A percentile compares a stretch with the other conserved stretches of the same genome.
phyloP scores from a whole-genome alignment of 2,329 filamentous ascomycete species.

The Aspergillus pseudoglaucus region DNA sequence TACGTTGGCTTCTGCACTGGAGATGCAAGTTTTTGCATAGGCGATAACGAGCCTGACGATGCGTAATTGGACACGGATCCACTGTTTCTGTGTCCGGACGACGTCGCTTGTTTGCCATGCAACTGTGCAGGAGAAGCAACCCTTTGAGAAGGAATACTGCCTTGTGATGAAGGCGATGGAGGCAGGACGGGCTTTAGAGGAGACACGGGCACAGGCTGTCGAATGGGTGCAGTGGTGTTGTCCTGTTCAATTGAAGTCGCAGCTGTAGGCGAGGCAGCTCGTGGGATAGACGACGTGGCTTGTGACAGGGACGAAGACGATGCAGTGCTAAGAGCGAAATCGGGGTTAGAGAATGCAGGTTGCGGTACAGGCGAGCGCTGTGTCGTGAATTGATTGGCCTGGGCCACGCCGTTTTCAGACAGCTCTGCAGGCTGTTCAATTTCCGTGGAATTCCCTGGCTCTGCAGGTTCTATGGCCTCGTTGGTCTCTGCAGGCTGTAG shows the following conservation, averaged over 20 bases:
- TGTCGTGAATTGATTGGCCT: background rate
- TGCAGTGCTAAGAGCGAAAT: background rate
- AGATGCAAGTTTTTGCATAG: slow-evolving; percentile 10
- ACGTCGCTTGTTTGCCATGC: slow-evolving; percentile 8
- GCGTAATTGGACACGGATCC: background rate
- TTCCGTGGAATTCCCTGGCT: background rate
- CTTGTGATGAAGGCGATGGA: slow-evolving; percentile 7
- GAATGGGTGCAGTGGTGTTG: background rate
- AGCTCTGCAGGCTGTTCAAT: background rate
- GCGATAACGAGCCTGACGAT: background rate
- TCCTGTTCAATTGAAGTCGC: background rate
- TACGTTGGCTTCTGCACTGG: slow-evolving; percentile 8
- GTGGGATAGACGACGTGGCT: slow-evolving; percentile 4
- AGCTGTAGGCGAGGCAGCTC: background rate
- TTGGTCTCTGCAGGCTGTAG: background rate
- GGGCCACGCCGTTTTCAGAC: background rate
- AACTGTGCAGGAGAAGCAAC: slow-evolving; percentile 10
- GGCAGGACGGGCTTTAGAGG: background rate
- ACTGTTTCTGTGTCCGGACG: slow-evolving; percentile 5
- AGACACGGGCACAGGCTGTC: background rate
- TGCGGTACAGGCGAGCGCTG: background rate
- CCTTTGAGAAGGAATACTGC: slow-evolving; percentile 5
- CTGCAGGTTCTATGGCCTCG: background rate
- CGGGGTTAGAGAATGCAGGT: background rate
- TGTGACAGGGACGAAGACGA: slow-evolving; percentile 6